Base-by-base conservation (phyloP, 2,329 filamentous ascomycete species). In the Verticillium longisporum region DNA sequence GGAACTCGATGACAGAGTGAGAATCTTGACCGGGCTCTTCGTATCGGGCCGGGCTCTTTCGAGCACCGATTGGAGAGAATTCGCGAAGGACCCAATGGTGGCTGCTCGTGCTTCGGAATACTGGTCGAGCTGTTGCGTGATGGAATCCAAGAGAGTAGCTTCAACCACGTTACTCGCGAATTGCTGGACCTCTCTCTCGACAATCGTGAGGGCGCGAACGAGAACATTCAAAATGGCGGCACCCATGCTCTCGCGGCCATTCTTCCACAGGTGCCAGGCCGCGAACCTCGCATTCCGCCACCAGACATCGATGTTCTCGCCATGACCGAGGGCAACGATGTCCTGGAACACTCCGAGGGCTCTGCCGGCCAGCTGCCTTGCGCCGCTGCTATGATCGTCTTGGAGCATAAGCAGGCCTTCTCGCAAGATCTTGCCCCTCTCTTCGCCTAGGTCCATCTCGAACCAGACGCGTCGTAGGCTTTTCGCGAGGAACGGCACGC, bases 211-310 rank as follows among this genome's bases (percentile, higher is more conserved):
- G 3, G 76, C 76, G 13, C 74, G 72, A 5, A 86, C 69, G 10
- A 87, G 62, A 11, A 75, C 77, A 55, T 73, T 77, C 50, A 84
- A 74, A 33, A 88, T 85, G 1, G 85, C 80, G 0, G 86, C 82
- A 1, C 81, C 81, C 86, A 89, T 89, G 68, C 82, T 86, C 64
- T 86, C 84, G n/a, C 85, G 79, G 0, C 85, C 84, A 60, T 87
- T 86, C 67, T 87, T 87, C 71, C 83, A 85, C 1, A 90, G 73
- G 69, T 88, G 83, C 82, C 87, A 89, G 2, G 80, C 83, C 2
- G 77, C 78, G 74, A 83, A 79, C 14, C 83, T 77, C n/a, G 82
- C 69, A 33, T 77, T 78, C 32, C 70, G 71, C 85, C 86, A 89
- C 79, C 84, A 86, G 6, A 69, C 71, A 1, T 78, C 70, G 5